Percentiles rank a stretch among this genome's conserved stretches.
Conservation (phyloP, 345 rosid genomes). For the Brassica juncea region DNA sequence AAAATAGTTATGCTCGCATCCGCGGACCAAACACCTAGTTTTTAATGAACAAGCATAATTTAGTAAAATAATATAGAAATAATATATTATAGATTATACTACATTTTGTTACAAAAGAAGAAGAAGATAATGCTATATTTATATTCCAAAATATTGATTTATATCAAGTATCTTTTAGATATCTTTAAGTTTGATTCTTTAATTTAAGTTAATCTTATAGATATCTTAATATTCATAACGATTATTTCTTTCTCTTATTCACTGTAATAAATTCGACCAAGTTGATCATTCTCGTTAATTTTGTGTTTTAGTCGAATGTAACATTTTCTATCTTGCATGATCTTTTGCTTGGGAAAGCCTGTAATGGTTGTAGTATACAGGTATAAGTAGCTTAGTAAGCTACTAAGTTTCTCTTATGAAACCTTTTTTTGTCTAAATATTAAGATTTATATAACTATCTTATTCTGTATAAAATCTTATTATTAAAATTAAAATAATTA, state of each 20-base stretch:
- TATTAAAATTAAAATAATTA: neutral
- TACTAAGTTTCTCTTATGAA: too few relatives aligned
- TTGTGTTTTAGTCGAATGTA: neutral
- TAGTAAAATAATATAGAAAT: too few relatives aligned
- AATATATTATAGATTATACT: too few relatives aligned
- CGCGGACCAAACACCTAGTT: too few relatives aligned
- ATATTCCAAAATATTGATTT: too few relatives aligned
- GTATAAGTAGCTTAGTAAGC: neutral
- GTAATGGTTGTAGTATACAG: neutral
- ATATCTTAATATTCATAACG: neutral
- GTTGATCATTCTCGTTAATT: neutral
- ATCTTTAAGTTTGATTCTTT: too few relatives aligned
- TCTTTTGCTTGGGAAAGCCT: neutral
- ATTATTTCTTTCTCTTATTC: neutral
- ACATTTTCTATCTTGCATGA: neutral
- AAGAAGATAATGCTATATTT: too few relatives aligned
- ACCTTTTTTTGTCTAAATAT: neutral
- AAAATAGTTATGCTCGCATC: too few relatives aligned
- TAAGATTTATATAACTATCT: neutral
- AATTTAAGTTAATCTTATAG: too few relatives aligned
- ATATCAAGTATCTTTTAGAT: too few relatives aligned
- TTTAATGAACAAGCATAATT: neutral
- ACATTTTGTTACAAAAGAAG: too few relatives aligned
- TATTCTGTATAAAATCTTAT: neutral
- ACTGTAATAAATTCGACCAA: neutral